phyloP scores from a whole-genome alignment of 1,139 yeast species.

The Candida tunisiensis region DNA sequence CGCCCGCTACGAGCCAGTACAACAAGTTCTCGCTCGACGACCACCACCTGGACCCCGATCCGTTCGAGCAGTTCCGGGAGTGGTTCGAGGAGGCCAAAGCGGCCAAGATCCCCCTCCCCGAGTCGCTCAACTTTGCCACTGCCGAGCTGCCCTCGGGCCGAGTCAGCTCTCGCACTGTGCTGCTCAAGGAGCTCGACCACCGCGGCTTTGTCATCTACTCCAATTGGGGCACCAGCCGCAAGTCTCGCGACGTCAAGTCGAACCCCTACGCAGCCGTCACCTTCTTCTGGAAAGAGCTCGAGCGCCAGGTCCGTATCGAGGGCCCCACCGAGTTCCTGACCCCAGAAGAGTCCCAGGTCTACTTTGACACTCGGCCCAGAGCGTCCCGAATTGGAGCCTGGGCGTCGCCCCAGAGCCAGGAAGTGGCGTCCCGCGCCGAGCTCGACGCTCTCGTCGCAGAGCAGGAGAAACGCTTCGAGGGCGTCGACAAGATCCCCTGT shows the following conservation, averaged over 20 bases:
- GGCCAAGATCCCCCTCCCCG: constrained; percentile 47
- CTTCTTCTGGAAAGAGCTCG: constrained; percentile 86
- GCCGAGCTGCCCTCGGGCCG: constrained; percentile 80
- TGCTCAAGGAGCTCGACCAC: constrained; percentile 76
- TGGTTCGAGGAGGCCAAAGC: constrained; percentile 79
- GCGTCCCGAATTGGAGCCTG: constrained; percentile 94
- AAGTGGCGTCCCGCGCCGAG: constrained; percentile 38
- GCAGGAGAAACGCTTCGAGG: constrained; percentile 40
- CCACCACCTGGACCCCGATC: constrained; percentile 35
- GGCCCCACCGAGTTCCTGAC: constrained; percentile 65
- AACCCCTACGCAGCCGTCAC: constrained; percentile 72
- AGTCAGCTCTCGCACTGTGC: constrained; percentile 66
- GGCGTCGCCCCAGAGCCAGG: constrained; percentile 80
- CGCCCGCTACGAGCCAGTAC: constrained; percentile 85
- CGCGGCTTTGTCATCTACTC: constrained; percentile 82
- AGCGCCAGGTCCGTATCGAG: constrained; percentile 87
- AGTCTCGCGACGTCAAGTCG: constrained; percentile 47
- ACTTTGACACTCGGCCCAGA: constrained; percentile 76
- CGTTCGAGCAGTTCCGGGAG: constrained; percentile 57
- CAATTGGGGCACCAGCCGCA: constrained; percentile 80
- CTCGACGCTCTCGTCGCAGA: constrained; percentile 35
- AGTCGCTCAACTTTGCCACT: constrained; percentile 67
- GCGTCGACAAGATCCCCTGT: constrained; percentile 55
- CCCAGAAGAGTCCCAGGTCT: constrained; percentile 57
- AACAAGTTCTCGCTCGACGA: constrained; percentile 47